Percentiles rank a stretch among this genome's conserved stretches.
Evolutionary conservation across 2,329 filamentous ascomycete genomes (phyloP).

Genomic region (Pleomassaria siparia): DNA sequence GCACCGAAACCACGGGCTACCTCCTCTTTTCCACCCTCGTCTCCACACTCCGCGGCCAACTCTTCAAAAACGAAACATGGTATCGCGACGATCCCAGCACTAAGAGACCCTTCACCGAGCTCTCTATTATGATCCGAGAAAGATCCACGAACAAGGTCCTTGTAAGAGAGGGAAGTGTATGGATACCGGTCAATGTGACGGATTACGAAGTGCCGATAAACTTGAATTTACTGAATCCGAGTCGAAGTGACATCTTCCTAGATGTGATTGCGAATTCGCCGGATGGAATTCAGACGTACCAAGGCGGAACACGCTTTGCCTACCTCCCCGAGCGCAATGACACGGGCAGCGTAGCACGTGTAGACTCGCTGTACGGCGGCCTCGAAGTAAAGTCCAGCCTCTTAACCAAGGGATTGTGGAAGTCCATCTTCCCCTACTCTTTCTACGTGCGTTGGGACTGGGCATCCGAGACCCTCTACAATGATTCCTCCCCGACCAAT

Average conservation of each 20-base stretch:
- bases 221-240: constrained; percentile 30
- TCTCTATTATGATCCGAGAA: constrained; percentile 33
- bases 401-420: constrained; percentile 33
- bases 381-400: constrained; percentile 44
- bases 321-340: constrained; percentile 46
- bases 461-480: constrained; percentile 26
- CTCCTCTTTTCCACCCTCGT: constrained; percentile 57
- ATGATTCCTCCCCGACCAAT: constrained; percentile 30
- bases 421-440: constrained; percentile 49
- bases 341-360: constrained; percentile 49
- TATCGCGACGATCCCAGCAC: constrained; percentile 9
- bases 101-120: constrained; percentile 19
- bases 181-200: constrained; percentile 42
- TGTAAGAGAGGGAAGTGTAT: constrained; percentile 12
- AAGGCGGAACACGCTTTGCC: constrained; percentile 41
- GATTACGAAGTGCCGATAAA: constrained; percentile 26
- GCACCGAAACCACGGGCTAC: constrained; percentile 42
- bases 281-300: constrained; percentile 38
- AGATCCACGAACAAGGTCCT: constrained; percentile 24
- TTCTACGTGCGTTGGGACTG: constrained; percentile 49
- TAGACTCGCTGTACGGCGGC: constrained; percentile 52
- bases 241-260: background rate
- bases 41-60: constrained; percentile 48
- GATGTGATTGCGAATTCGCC: constrained; percentile 32
- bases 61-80: constrained; percentile 19